A percentile compares a stretch with the other conserved stretches of the same genome.
phyloP scores from a whole-genome alignment of 331 rosid genomes.

The Malus hybrid region DNA sequence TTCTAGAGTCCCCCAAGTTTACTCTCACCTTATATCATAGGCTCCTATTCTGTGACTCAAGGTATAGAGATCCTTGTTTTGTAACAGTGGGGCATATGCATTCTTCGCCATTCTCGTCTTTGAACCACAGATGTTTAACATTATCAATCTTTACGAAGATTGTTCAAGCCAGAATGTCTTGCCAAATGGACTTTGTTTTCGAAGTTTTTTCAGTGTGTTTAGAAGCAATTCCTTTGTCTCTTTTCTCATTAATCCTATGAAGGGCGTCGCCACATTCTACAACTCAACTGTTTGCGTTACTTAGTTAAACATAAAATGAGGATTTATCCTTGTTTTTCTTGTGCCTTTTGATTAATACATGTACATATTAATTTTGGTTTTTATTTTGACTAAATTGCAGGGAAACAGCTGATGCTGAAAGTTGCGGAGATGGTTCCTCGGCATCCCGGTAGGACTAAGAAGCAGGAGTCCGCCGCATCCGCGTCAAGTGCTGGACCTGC shows the following conservation, averaged over 20 bases:
- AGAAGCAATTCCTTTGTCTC: neutral
- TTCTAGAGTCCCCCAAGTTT: neutral
- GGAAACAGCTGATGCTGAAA: slow-evolving; percentile 36
- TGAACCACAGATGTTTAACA: neutral
- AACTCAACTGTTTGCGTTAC: neutral
- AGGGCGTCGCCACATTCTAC: neutral
- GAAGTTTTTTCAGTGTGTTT: neutral
- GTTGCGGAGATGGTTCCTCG: slow-evolving; percentile 43
- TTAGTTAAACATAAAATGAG: neutral
- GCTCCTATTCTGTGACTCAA: neutral
- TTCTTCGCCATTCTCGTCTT: too few species aligned
- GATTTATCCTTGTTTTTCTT: neutral
- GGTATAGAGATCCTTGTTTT: neutral
- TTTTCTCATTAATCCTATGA: neutral
- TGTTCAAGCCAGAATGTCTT: neutral
- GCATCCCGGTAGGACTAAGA: slow-evolving; percentile 43
- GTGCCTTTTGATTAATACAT: neutral
- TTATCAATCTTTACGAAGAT: neutral
- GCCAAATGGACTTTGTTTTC: neutral
- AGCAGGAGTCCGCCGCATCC: slow-evolving; percentile 36
- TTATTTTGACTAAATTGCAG: slow-evolving; percentile 13
- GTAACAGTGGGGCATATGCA: neutral
- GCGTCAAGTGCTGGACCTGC: slow-evolving; percentile 33
- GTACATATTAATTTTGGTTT: neutral
- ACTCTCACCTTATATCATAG: neutral